Conservation (phyloP, 139 green algal genomes). For the Chlamydomonas schloesseri region DNA sequence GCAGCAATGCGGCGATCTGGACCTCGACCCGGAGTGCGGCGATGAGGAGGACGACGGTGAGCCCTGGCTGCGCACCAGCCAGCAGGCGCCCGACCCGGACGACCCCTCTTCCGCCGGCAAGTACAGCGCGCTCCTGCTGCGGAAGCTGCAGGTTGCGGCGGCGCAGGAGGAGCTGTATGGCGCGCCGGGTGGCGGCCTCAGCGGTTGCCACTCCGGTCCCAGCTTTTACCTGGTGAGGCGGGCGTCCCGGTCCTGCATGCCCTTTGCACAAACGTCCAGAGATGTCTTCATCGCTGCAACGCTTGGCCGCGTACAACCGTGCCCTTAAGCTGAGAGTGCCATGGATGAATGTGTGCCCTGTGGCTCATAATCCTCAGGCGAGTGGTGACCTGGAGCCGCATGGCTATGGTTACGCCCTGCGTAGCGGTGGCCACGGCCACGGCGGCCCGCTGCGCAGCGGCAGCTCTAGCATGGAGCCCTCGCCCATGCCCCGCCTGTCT, state of each 20-base stretch:
- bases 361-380: too few relatives aligned
- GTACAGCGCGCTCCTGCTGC: constrained; percentile 33
- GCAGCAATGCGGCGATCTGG: background rate
- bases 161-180: constrained; percentile 36
- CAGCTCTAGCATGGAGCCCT: constrained; percentile 26
- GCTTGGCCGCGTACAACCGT: too few relatives aligned
- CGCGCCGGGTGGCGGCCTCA: background rate
- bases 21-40: background rate
- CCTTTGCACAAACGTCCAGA: too few relatives aligned
- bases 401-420: background rate
- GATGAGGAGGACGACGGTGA: background rate
- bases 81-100: constrained; percentile 23
- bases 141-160: background rate
- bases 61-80: constrained; percentile 41
- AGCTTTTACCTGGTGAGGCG: background rate
- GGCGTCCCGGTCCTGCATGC: too few relatives aligned
- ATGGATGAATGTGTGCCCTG: too few relatives aligned
- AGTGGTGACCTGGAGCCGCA: too few relatives aligned
- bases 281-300: too few relatives aligned
- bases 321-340: too few relatives aligned
- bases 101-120: constrained; percentile 24
- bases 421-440: background rate
- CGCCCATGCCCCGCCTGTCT: constrained; percentile 31
- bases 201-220: too few relatives aligned
- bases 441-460: background rate